A percentile compares a stretch with the other conserved stretches of the same genome.
phyloP scores from a whole-genome alignment of 805 yeast genomes.

The Cyberlindnera subsufficiens region DNA sequence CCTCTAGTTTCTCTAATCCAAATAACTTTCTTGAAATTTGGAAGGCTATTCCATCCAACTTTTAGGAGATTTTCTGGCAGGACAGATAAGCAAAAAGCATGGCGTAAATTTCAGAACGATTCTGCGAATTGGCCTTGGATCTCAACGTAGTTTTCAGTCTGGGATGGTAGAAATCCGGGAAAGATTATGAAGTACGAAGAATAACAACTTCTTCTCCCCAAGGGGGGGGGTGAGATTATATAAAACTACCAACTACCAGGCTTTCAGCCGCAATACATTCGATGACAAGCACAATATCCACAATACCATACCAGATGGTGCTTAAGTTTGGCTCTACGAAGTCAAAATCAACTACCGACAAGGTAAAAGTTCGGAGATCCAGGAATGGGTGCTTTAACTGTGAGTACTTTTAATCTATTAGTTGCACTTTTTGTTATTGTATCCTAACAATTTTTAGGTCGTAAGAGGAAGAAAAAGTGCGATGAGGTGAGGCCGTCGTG shows the following conservation, averaged over 20 bases:
- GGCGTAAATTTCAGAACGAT: too few relatives aligned
- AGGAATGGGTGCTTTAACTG: constrained; percentile 19
- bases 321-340: constrained; percentile 1
- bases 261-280: neutral
- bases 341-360: neutral
- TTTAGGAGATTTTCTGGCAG: too few relatives aligned
- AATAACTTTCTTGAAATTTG: too few relatives aligned
- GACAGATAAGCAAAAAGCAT: too few relatives aligned
- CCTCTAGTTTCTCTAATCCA: too few relatives aligned
- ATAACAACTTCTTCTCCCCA: too few relatives aligned
- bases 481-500: constrained; percentile 42
- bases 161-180: too few relatives aligned
- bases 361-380: constrained; percentile 9
- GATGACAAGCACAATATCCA: neutral
- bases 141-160: too few relatives aligned
- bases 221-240: neutral
- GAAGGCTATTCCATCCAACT: too few relatives aligned
- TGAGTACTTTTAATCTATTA: constrained; percentile 1
- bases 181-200: too few relatives aligned
- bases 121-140: too few relatives aligned
- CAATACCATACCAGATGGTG: constrained; percentile 10
- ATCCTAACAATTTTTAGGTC: constrained; percentile 23
- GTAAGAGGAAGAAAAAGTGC: constrained; percentile 61
- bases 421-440: neutral
- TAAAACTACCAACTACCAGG: neutral